phyloP scores from a whole-genome alignment of 257 asterid genomes.

The Fraxinus cuspidata region DNA sequence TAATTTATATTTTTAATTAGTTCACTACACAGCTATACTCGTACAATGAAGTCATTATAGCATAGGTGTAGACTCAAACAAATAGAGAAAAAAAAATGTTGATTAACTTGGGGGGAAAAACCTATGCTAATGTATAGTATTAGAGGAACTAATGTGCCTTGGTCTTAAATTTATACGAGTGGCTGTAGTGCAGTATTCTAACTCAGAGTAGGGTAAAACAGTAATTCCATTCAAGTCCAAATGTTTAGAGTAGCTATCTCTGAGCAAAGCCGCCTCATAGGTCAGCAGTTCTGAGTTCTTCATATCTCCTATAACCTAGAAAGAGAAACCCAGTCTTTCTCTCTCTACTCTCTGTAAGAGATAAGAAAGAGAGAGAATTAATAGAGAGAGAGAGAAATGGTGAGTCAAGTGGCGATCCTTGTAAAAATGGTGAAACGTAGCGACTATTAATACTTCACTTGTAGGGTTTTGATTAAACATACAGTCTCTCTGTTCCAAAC shows the following conservation, averaged over 20 bases:
- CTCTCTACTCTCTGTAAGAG: background rate
- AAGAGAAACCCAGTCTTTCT: slow-evolving; percentile 9
- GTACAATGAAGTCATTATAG: too few species aligned
- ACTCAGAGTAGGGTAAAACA: slow-evolving; percentile 40
- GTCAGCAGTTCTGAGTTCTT: slow-evolving; percentile 34
- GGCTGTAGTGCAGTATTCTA: slow-evolving; percentile 32
- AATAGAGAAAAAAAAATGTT: too few species aligned
- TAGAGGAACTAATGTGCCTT: too few species aligned
- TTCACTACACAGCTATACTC: too few species aligned
- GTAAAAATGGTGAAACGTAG: slow-evolving; percentile 26
- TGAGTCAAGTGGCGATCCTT: background rate
- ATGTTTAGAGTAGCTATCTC: slow-evolving; percentile 40
- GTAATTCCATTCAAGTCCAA: slow-evolving; percentile 39
- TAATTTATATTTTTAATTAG: too few species aligned
- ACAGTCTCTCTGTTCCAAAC: slow-evolving; percentile 26
- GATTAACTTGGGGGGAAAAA: too few species aligned
- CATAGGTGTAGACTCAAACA: too few species aligned
- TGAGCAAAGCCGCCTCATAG: slow-evolving; percentile 69
- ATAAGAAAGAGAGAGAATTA: slow-evolving; percentile 22
- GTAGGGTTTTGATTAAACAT: slow-evolving; percentile 40
- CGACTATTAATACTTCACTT: slow-evolving; percentile 29
- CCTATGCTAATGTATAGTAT: too few species aligned
- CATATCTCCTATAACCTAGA: slow-evolving; percentile 28
- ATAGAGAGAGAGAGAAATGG: background rate
- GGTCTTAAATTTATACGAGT: background rate